phyloP scores from a whole-genome alignment of 1,139 yeast genomes.

The Yamadazyma songkhlaensis region DNA sequence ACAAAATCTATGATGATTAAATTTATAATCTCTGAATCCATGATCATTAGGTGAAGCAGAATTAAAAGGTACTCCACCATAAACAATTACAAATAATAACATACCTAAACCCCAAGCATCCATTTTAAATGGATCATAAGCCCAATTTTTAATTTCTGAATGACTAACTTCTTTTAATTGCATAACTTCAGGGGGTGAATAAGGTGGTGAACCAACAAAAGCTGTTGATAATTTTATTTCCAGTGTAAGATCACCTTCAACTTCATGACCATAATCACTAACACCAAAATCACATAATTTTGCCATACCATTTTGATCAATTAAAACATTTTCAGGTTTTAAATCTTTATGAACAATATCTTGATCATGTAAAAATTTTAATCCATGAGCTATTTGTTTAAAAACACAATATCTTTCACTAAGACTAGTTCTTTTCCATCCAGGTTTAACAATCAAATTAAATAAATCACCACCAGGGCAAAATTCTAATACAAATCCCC shows the following conservation, averaged over 20 bases:
- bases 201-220: conserved; percentile 77
- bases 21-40: conserved; percentile 55
- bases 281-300: conserved; percentile 79
- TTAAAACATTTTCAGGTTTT: conserved; percentile 62
- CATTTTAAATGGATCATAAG: conserved; percentile 66
- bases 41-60: conserved; percentile 51
- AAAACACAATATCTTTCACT: conserved; percentile 59
- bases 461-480: conserved; percentile 59
- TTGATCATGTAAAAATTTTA: conserved; percentile 51
- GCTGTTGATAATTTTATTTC: conserved; percentile 44
- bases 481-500: conserved; percentile 73
- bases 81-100: conserved; percentile 57
- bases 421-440: conserved; percentile 46
- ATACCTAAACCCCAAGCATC: conserved; percentile 77
- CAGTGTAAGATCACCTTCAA: conserved; percentile 50
- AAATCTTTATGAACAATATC: conserved; percentile 65
- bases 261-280: conserved; percentile 59
- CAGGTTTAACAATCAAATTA: conserved; percentile 40
- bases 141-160: conserved; percentile 36
- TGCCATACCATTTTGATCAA: conserved; percentile 56
- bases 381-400: conserved; percentile 55
- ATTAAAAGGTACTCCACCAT: conserved; percentile 60
- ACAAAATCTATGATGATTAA: conserved; percentile 49
- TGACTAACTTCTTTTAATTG: conserved; percentile 39
- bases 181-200: conserved; percentile 77